Evolutionary conservation across 2,329 filamentous ascomycete genomes (phyloP).

Genomic region (Neofusicoccum kwambonambiense): DNA sequence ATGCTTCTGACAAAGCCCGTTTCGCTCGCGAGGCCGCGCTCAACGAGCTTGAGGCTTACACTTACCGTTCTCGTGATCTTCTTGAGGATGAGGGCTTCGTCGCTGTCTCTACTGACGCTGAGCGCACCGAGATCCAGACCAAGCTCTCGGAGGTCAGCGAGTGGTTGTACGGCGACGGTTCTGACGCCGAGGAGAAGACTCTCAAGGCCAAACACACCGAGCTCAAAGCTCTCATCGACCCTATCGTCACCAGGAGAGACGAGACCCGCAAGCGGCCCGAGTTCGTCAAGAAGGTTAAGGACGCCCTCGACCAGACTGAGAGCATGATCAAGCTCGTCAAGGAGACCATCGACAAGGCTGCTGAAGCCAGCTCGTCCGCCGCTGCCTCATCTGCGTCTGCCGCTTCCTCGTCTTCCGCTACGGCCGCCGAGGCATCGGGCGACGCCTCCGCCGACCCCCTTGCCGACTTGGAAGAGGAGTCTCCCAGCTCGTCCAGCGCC

Average conservation of each 20-base stretch:
- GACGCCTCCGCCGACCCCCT: slow-evolving; percentile 46
- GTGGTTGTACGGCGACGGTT: slow-evolving; percentile 87
- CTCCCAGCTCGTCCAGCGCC: slow-evolving; percentile 41
- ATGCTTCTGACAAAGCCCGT: slow-evolving; percentile 77
- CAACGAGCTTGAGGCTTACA: slow-evolving; percentile 91
- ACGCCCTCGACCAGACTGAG: slow-evolving; percentile 68
- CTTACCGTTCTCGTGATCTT: slow-evolving; percentile 83
- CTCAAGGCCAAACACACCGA: slow-evolving; percentile 74
- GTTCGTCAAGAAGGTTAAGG: slow-evolving; percentile 64
- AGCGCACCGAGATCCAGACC: slow-evolving; percentile 65
- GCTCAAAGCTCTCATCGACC: slow-evolving; percentile 74
- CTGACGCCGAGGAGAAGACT: slow-evolving; percentile 70
- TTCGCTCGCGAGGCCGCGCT: slow-evolving; percentile 78
- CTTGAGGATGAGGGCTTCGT: slow-evolving; percentile 75
- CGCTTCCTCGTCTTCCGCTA: slow-evolving; percentile 48
- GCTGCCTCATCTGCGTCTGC: slow-evolving; percentile 43
- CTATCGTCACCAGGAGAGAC: slow-evolving; percentile 71
- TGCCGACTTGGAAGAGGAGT: slow-evolving; percentile 63
- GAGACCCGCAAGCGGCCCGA: slow-evolving; percentile 72
- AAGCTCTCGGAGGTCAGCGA: slow-evolving; percentile 71
- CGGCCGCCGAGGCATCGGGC: slow-evolving; percentile 35
- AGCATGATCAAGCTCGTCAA: slow-evolving; percentile 70
- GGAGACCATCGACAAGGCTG: slow-evolving; percentile 70
- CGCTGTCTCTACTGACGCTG: slow-evolving; percentile 65
- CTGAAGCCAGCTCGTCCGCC: slow-evolving; percentile 43